Evolutionary conservation across 768 basidiomycete genomes (phyloP).

Genomic region (Suillus fuscotomentosus): DNA sequence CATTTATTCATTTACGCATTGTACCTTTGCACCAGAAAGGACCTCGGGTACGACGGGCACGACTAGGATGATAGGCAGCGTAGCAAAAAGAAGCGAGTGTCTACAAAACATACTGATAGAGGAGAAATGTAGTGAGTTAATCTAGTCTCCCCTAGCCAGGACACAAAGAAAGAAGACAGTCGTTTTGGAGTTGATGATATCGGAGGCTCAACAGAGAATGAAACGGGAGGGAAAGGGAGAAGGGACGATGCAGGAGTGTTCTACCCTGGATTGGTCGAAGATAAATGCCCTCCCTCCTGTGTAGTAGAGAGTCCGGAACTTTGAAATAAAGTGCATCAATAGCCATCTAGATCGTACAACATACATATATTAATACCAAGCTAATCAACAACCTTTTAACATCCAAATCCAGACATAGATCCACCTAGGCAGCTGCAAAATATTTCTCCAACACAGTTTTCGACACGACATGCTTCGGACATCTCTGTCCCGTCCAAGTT

Average conservation of each 20-base stretch:
- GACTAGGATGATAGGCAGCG: not conserved
- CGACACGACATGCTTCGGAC: slow-evolving; percentile 49
- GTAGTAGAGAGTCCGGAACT: too few relatives aligned
- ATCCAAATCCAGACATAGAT: not conserved
- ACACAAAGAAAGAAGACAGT: too few relatives aligned
- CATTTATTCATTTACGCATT: not conserved
- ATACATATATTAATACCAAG: not conserved
- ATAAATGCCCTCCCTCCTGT: too few relatives aligned
- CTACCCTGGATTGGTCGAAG: not conserved
- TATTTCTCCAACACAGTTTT: slow-evolving; percentile 51
- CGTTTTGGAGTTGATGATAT: not conserved
- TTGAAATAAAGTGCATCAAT: too few relatives aligned
- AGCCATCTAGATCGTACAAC: too few relatives aligned
- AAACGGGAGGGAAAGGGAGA: not conserved
- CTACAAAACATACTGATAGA: not conserved
- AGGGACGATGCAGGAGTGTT: not conserved
- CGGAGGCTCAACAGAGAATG: not conserved
- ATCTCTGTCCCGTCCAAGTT: slow-evolving; percentile 71
- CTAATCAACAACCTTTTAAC: not conserved
- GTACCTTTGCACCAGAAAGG: not conserved
- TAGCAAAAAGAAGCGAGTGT: not conserved
- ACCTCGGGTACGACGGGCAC: not conserved
- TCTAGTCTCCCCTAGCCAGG: not conserved
- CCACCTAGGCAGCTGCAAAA: slow-evolving; percentile 14
- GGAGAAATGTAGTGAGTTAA: not conserved